phyloP scores from a whole-genome alignment of 768 basidiomycete genomes.

The Wakefieldia striispora region DNA sequence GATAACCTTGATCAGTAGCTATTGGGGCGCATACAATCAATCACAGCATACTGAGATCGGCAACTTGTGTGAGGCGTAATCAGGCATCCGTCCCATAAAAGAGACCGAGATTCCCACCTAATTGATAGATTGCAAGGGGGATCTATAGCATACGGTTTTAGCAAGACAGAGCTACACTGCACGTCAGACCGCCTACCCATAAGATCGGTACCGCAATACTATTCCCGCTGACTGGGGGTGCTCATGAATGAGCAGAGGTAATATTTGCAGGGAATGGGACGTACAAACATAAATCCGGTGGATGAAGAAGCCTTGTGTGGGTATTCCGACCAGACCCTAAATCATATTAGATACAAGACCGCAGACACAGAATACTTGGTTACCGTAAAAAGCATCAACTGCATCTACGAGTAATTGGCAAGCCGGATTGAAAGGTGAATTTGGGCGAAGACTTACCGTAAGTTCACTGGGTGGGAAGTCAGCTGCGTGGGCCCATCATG shows the following conservation, averaged over 20 bases:
- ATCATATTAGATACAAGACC: neutral
- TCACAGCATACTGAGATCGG: too few relatives aligned
- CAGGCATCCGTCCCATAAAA: too few relatives aligned
- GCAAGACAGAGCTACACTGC: too few relatives aligned
- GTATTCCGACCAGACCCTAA: conserved; percentile 2
- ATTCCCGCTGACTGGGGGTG: neutral
- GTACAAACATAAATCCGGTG: conserved; percentile 12
- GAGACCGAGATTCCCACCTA: too few relatives aligned
- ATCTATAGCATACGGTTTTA: too few relatives aligned
- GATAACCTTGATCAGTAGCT: too few relatives aligned
- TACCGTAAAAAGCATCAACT: conserved; percentile 5
- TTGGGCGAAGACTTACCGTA: neutral
- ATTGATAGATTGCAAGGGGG: too few relatives aligned
- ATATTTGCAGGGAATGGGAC: neutral
- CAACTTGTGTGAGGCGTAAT: too few relatives aligned
- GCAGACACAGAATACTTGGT: neutral
- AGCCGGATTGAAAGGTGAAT: neutral
- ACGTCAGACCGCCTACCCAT: neutral
- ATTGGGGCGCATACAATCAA: too few relatives aligned
- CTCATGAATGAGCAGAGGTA: neutral
- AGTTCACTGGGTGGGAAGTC: conserved; percentile 6
- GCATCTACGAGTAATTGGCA: conserved; percentile 4
- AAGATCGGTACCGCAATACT: neutral
- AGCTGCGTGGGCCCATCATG: too few relatives aligned
- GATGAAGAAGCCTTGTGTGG: conserved; percentile 11